Evolutionary conservation across 1,284 basidiomycete species (phyloP), one percentile per base, ranked within the genome.

Genomic region (Cystobasidiaceae sp.): DNA sequence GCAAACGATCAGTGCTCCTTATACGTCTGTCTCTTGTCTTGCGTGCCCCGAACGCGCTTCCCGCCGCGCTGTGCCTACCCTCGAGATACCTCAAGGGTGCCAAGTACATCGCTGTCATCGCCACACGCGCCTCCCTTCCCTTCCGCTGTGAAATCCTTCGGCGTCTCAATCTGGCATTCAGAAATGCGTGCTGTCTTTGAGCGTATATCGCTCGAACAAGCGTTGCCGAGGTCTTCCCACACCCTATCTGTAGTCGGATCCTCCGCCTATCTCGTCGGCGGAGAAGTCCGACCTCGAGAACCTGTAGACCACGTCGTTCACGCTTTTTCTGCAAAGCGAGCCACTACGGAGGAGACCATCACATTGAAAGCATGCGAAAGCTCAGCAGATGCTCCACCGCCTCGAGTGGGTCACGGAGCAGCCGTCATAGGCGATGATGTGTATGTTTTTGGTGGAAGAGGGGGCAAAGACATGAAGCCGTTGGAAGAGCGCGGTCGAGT

Each of bases 381-480:
- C 13, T 27, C 17, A 21, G 28, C n/a, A 28, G 37, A 30, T 3
- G 60, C 71, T 15, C 74, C 77, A 0, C 69, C 73, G 2, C 70
- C 77, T 5, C 73, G 78, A 6, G 77, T 82, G 17, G 80, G 80
- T 1, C 71, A 77, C 1, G 67, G 77, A 21, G 71, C 77, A 15
- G 70, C 72, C 39, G 33, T 70, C 27, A 57, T 63, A 7, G 69
- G 68, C 3, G 66, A 72, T 13, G 66, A 44, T 17, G 48, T 82
- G 27, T 81, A 79, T 67, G 51, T 80, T 34, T 82, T 79, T 78
- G 80, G 79, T 6, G 80, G 81, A 0, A 73, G 80, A 9, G 79
- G 81, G 4, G 79, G 79, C 1, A 70, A 73, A 25, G 76, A 79
- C 48, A 78, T 78, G 78, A 69, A 74, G 1, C 77, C 78, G 3